Percentiles rank a stretch among this genome's conserved stretches.
phyloP scores from a whole-genome alignment of 257 asterid genomes.

The Ocimum tenuiflorum region DNA sequence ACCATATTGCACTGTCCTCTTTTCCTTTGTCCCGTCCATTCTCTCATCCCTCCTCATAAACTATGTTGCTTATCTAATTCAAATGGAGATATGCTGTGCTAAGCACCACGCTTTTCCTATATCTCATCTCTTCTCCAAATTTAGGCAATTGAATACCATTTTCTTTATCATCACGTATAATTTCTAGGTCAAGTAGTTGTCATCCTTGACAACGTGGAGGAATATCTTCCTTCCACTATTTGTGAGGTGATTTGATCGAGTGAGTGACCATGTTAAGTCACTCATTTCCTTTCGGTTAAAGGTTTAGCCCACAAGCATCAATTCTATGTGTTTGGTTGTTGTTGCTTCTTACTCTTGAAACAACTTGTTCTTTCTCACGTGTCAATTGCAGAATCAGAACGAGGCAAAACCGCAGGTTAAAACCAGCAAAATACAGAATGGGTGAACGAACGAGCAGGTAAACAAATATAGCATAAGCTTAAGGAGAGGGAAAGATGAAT shows the following conservation, averaged over 20 bases:
- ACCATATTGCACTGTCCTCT: not conserved
- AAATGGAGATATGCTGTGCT: not conserved
- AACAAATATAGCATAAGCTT: too few relatives aligned
- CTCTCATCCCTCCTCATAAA: not conserved
- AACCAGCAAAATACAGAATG: conserved; percentile 34
- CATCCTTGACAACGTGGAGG: not conserved
- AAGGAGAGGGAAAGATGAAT: too few relatives aligned
- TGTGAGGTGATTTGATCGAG: not conserved
- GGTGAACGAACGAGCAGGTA: conserved; percentile 25
- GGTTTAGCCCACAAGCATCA: not conserved
- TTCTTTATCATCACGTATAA: not conserved
- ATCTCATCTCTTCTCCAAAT: too few relatives aligned
- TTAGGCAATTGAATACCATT: not conserved
- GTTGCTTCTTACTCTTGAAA: not conserved
- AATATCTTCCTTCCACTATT: too few relatives aligned
- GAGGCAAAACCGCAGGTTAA: conserved; percentile 31
- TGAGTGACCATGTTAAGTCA: not conserved
- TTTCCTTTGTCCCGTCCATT: not conserved
- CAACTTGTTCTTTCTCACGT: not conserved
- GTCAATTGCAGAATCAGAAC: conserved; percentile 26
- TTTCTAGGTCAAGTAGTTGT: not conserved
- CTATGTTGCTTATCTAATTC: not conserved
- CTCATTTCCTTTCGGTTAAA: too few relatives aligned
- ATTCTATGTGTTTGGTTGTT: not conserved
- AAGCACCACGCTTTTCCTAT: not conserved